Evolutionary conservation across 352 stramenopile genomes (phyloP).

Genomic region (Blastocystis sp.): DNA sequence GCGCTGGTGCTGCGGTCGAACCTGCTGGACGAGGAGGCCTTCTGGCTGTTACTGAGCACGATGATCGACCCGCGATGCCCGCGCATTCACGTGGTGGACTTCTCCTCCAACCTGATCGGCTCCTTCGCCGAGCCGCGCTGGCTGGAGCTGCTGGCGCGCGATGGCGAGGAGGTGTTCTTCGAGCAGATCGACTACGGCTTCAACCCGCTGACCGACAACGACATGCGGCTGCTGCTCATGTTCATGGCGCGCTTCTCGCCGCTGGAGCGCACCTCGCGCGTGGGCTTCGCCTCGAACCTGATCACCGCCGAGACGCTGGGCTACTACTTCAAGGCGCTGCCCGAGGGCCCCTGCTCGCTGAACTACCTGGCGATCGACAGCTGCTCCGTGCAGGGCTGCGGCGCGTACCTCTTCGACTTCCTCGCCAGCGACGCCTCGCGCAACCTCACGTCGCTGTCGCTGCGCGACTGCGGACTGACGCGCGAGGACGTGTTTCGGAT

Average conservation of each 20-base stretch:
- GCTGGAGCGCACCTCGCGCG: neutral
- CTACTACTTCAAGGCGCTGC: conserved; percentile 50
- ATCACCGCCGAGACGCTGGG: conserved; percentile 42
- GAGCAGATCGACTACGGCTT: conserved; percentile 60
- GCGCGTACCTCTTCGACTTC: conserved; percentile 1
- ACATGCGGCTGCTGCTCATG: conserved; percentile 54
- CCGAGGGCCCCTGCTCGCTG: neutral
- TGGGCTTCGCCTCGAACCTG: conserved; percentile 28
- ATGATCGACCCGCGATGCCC: conserved; percentile 21
- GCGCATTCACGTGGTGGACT: conserved; percentile 23
- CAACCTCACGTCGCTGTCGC: conserved; percentile 38
- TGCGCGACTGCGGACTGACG: conserved; percentile 57
- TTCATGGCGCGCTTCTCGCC: conserved; percentile 51
- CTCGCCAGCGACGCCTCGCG: neutral
- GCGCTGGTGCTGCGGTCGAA: conserved; percentile 26
- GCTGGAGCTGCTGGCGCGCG: conserved; percentile 14
- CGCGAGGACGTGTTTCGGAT: conserved; percentile 22
- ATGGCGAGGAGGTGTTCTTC: conserved; percentile 26
- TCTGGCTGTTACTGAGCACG: conserved; percentile 28
- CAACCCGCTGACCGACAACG: conserved; percentile 52
- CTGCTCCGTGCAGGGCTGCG: conserved; percentile 21
- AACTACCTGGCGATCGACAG: conserved; percentile 41
- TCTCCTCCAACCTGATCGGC: conserved; percentile 56
- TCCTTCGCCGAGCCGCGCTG: conserved; percentile 26
- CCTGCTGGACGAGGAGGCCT: conserved; percentile 38